Evolutionary conservation across 352 stramenopile genomes (phyloP), one percentile per base, ranked within the genome.

Genomic region (Globisporangium recalcitrans): DNA sequence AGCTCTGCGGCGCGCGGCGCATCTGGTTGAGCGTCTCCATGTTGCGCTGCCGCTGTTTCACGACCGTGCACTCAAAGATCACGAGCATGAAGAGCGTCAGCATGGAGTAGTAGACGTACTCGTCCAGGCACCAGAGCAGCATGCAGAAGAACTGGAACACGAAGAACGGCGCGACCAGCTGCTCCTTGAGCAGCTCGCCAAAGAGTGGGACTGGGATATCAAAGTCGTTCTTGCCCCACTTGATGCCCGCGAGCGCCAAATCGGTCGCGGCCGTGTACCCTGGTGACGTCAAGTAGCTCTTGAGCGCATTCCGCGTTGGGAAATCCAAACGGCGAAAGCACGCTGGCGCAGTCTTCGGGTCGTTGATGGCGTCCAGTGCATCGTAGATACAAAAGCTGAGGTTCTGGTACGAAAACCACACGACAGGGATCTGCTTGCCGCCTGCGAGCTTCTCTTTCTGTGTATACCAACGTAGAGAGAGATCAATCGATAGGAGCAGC

Each of bases 21-120:
- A 97, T 97, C 62, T 80, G 74, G 21, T 96, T 79, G 48, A 99
- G 77, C 51, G 80, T 83, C 62, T 96, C 73, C 51, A 98, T 80
- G 60, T 85, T 88, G 59, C 88, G 87, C 58, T 96, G 77, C 19
- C 95, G 80, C 72, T 98, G 93, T 58, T 87, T 92, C 26, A 93
- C 92, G 24, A 98, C 77, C 7, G 89, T 97, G 48, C 77, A 90
- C 73, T 99, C 96, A 66, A 99, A 98, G 26, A 98, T 58, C 14
- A 99, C 68, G 9, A 99, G 78, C 73, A 97, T 97, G 19, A 82
- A 63, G 4, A 99, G 80, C 8, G 96, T 99, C 67, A 98, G 96
- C n/a, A 98, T 67, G 1, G 88, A 88, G 72, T 98, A 99, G 72
- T 98, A 96, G 78, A 97, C 97, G 74, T 99, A 99, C 69, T 98